Percentiles rank a stretch among this genome's conserved stretches.
Conservation (phyloP, 148 eudicot species). For the Rhododendron vialii region DNA sequence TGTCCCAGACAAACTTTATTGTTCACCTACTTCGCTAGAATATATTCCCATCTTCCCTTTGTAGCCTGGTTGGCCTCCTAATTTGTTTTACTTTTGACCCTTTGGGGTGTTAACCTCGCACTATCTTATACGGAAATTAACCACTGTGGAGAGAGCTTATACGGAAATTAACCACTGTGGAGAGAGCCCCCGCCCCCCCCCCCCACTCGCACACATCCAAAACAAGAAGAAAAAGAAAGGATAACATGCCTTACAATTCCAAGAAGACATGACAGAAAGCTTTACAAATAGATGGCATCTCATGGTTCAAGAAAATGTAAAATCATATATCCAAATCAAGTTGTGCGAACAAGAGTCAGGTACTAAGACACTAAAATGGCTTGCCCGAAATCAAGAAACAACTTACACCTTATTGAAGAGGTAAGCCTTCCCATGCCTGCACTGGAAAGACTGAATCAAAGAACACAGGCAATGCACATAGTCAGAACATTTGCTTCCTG, state of each 20-base stretch:
- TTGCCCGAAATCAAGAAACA: slow-evolving; percentile 25
- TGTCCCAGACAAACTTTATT: not conserved
- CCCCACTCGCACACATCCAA: not conserved
- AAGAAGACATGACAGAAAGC: not conserved
- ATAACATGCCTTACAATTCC: not conserved
- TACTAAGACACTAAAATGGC: not conserved
- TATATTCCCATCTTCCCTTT: not conserved
- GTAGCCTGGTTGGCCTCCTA: not conserved
- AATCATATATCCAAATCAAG: not conserved
- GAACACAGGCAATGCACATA: slow-evolving; percentile 26
- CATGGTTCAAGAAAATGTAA: slow-evolving; percentile 3
- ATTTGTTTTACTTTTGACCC: not conserved
- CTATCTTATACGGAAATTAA: not conserved
- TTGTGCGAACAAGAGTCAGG: not conserved
- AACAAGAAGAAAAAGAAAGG: not conserved
- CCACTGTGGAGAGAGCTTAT: not conserved
- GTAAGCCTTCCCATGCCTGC: slow-evolving; percentile 93
- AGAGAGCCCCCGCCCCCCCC: not conserved
- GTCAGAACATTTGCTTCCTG: slow-evolving; percentile 24
- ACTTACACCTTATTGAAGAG: slow-evolving; percentile 96
- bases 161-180: not conserved
- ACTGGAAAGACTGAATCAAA: slow-evolving; percentile 70
- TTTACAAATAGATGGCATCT: not conserved
- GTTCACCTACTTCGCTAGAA: not conserved
- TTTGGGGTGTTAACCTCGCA: not conserved